Evolutionary conservation across 345 rosid genomes (phyloP), one percentile per base, ranked within the genome.

Genomic region (Laguncularia racemosa): DNA sequence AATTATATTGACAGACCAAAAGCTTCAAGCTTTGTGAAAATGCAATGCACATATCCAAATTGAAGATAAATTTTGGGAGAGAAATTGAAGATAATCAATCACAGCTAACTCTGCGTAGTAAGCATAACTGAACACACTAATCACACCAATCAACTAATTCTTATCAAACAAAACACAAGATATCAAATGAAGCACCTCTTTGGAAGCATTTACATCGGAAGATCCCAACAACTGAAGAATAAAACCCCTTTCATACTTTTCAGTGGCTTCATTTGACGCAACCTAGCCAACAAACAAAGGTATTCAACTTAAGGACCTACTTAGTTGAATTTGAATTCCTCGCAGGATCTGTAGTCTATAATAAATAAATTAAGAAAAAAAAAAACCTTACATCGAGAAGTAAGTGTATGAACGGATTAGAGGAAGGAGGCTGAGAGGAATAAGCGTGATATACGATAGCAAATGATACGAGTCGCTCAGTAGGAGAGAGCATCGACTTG

Each of bases 191-290:
- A 21, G 64, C 58, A 93, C 99, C 96, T 93, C 95, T 70, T 74
- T 79, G 69, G 61, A 62, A 46, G 55, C 70, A 71, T 67, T 72
- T 14, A 62, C 45, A 52, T 58, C 56, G 15, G 57, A 65, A 72
- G 74, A 82, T 28, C 76, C 78, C 60, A 93, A 78, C 53, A 93
- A 76, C 71, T 84, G 92, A 58, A 90, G 78, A 54, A 90, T 53
- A 70, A 90, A 93, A n/a, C 83, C 92, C 74, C 87, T 79, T 78
- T 93, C 99, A 44, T 63, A 71, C 44, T 79, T 85, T 60, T 84
- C 96, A 52, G 81, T 75, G 57, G 70, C 78, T 16, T 85, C 97
- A 67, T 89, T 76, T 63, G 76, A 85, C 62, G 95, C 89, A 62
- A 74, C 83, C 99, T 89, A 75, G 11, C 40, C 0, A 33, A 33